Conservation (phyloP, 345 rosid genomes). For the Trapa incisa region DNA sequence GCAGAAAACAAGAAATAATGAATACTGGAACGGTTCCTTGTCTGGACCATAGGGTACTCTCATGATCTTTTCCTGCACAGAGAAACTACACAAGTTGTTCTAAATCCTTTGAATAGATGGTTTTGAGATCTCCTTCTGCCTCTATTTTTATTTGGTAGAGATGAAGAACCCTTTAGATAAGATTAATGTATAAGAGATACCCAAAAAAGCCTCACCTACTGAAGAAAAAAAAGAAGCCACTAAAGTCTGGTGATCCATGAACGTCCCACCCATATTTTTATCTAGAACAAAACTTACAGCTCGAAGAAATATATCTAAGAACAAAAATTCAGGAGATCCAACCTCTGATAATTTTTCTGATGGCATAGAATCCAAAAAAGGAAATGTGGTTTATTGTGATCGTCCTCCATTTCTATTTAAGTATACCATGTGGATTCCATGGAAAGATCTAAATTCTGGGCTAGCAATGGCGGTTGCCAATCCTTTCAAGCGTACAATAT, state of each 20-base stretch:
- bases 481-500: neutral
- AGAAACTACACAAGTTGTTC: constrained; percentile 9
- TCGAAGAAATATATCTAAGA: neutral
- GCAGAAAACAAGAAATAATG: constrained; percentile 89
- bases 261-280: neutral
- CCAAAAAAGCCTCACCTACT: neutral
- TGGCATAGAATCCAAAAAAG: neutral
- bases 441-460: neutral
- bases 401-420: neutral
- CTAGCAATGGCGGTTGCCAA: neutral
- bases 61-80: constrained; percentile 77
- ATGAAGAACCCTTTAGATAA: neutral
- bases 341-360: neutral
- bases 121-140: neutral
- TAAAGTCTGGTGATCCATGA: too few relatives aligned
- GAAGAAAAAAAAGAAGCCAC: too few relatives aligned
- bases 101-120: neutral
- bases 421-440: neutral
- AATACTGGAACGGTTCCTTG: constrained; percentile 67
- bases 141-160: neutral
- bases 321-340: neutral
- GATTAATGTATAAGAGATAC: neutral
- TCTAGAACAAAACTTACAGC: neutral
- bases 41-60: constrained; percentile 80
- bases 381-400: neutral